Evolutionary conservation across 352 stramenopile species (phyloP), one percentile per base, ranked within the genome.

Genomic region (Globisporangium cystogenes): DNA sequence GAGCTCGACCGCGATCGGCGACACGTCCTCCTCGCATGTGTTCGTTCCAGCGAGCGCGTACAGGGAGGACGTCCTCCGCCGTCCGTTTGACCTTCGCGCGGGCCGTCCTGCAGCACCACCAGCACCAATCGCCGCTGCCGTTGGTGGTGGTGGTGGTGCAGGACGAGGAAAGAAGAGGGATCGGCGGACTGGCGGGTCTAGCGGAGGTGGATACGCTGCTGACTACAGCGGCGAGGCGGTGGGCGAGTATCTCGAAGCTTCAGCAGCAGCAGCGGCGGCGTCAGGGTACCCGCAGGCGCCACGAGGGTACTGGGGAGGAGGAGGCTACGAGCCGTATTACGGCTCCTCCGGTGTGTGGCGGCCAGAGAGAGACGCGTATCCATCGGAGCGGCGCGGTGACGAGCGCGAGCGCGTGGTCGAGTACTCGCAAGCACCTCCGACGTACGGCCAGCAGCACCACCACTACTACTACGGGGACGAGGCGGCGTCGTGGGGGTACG

Each of bases 1-100:
- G 50, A 52, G 51, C 12, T 55, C 74, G 47, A 51, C 67, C 1
- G 49, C 60, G 21, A 59, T 55, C 6, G 36, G 58, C 7, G 60
- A 76, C 23, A 55, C 60, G 21, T 54, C 51, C 27, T 67, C 62
- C 33, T 47, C 58, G 26, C 51, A 57, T 36, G 43, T 55, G 4
- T 50, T 49, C 21, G 20, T 33, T 10, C 31, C 48, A 18, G 39
- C 36, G 31, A 63, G 39, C 29, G 56, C 55, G 23, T 26, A 11
- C 33, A 42, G 39, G 14, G 27, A 26, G 4, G 52, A 48, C 11
- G 33, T 37, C 27, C 56, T 53, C 55, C 53, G 55, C 29, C 59
- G 61, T 20, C 65, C 46, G 18, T 26, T 48, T 27, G 70, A 76
- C 50, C 61, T 56, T 55, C 67, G 64, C 18, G 37, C 55, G 48